These are phyloP conservation scores for Cercospora janseana DNA, from an alignment of 2,329 filamentous ascomycete species.

Conservation along the genomic window DNA sequence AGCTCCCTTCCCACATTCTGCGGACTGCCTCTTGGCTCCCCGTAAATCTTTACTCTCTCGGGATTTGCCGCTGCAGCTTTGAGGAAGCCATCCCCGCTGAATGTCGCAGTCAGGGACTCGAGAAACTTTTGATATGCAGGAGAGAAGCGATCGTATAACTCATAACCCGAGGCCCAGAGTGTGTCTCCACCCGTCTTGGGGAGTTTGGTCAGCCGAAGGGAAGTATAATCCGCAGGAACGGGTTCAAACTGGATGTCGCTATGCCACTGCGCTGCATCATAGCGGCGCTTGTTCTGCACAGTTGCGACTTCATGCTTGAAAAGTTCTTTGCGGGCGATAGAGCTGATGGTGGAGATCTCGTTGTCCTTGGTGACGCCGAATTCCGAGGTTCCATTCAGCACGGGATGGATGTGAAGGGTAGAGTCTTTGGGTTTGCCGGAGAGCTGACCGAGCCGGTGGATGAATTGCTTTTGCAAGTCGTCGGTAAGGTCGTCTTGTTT, in stretches of 20 bases:
- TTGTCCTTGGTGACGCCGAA: constrained; percentile 51
- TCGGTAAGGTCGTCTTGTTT: constrained; percentile 59
- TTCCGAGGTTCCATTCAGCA: constrained; percentile 56
- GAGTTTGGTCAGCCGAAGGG: constrained; percentile 56
- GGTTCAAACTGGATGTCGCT: constrained; percentile 66
- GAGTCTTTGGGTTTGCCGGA: constrained; percentile 58
- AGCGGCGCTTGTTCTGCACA: constrained; percentile 25
- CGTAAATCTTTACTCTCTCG: constrained; percentile 27
- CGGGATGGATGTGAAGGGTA: constrained; percentile 60
- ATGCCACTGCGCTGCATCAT: constrained; percentile 43
- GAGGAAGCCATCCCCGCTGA: constrained; percentile 36
- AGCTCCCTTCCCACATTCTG: constrained; percentile 28
- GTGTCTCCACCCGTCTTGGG: constrained; percentile 58
- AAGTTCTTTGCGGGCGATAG: constrained; percentile 53
- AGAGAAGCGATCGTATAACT: constrained; percentile 64
- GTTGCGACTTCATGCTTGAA: constrained; percentile 37
- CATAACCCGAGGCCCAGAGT: constrained; percentile 67
- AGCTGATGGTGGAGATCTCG: constrained; percentile 64
- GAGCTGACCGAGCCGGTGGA: constrained; percentile 58
- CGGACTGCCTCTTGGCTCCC: constrained; percentile 27
- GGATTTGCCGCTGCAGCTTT: constrained; percentile 31
- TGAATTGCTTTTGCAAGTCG: constrained; percentile 63
- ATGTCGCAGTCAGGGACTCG: constrained; percentile 58
- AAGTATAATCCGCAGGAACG: constrained; percentile 62
- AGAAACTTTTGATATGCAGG: constrained; percentile 58